Percentiles rank a stretch among this genome's conserved stretches.
phyloP scores from a whole-genome alignment of 257 asterid species.

The Lavandula angustifolia region DNA sequence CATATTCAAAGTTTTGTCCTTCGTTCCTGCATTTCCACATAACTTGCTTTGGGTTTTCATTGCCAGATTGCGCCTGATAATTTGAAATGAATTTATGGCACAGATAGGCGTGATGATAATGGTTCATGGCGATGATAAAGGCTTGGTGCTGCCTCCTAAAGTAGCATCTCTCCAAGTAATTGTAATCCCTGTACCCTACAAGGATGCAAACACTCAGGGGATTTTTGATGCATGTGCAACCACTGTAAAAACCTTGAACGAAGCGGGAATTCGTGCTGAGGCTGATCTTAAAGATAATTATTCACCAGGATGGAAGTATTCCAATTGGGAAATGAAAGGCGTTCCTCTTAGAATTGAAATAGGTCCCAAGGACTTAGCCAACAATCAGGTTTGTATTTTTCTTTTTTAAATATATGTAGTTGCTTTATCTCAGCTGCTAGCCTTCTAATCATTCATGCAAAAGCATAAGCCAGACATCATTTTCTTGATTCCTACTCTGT shows the following conservation, averaged over 20 bases:
- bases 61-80: slow-evolving; percentile 11
- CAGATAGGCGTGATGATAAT: slow-evolving; percentile 98
- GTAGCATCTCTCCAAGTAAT: slow-evolving; percentile 82
- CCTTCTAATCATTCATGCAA: not conserved
- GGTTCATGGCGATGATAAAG: slow-evolving; percentile 97
- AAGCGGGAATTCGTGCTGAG: slow-evolving; percentile 84
- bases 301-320: slow-evolving; percentile 99
- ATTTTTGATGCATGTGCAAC: slow-evolving; percentile 79
- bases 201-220: slow-evolving; percentile 85
- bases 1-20: too few relatives aligned
- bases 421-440: not conserved
- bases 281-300: slow-evolving; percentile 87
- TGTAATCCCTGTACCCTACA: slow-evolving; percentile 91
- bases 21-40: not conserved
- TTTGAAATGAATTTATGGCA: slow-evolving; percentile 27
- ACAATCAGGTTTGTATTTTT: slow-evolving; percentile 60
- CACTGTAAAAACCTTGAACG: slow-evolving; percentile 65
- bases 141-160: slow-evolving; percentile 95
- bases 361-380: slow-evolving; percentile 92
- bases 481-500: not conserved
- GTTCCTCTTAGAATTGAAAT: slow-evolving; percentile 97
- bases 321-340: slow-evolving; percentile 99
- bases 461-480: not conserved
- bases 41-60: not conserved
- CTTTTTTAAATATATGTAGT: not conserved